Conservation (phyloP, 2,329 filamentous ascomycete species). For the Colletotrichum sublineola region DNA sequence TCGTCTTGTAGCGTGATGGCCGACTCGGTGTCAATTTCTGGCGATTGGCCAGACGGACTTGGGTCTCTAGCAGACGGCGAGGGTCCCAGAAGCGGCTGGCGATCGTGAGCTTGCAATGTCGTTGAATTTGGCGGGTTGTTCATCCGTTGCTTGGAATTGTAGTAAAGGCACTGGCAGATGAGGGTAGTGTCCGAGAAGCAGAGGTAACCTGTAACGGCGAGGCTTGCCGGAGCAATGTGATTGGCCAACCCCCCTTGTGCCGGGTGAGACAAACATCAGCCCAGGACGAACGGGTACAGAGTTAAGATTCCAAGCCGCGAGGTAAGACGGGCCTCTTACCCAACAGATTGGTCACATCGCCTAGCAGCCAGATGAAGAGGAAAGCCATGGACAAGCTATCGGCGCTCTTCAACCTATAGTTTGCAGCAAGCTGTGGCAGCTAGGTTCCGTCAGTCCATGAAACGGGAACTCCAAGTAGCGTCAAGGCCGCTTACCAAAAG, state of each 20-base stretch:
- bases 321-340: slow-evolving; percentile 1
- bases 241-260: slow-evolving; percentile 23
- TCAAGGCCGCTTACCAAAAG: slow-evolving; percentile 6
- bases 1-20: background rate
- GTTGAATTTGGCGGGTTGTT: background rate
- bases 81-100: background rate
- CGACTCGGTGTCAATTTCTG: background rate
- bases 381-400: slow-evolving; percentile 37
- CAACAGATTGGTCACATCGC: slow-evolving; percentile 23
- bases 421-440: slow-evolving; percentile 29
- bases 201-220: slow-evolving; percentile 24
- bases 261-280: too few species aligned
- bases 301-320: background rate
- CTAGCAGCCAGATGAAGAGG: slow-evolving; percentile 27
- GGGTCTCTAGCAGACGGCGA: background rate
- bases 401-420: slow-evolving; percentile 27
- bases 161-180: slow-evolving; percentile 34
- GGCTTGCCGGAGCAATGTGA: slow-evolving; percentile 29
- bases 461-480: rapidly evolving
- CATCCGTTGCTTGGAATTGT: slow-evolving; percentile 1
- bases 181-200: slow-evolving; percentile 34
- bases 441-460: background rate
- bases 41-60: background rate
- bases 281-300: background rate
- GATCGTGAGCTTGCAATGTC: background rate